phyloP scores from a whole-genome alignment of 78 protist genomes.

The Pigoraptor vietnamica region DNA sequence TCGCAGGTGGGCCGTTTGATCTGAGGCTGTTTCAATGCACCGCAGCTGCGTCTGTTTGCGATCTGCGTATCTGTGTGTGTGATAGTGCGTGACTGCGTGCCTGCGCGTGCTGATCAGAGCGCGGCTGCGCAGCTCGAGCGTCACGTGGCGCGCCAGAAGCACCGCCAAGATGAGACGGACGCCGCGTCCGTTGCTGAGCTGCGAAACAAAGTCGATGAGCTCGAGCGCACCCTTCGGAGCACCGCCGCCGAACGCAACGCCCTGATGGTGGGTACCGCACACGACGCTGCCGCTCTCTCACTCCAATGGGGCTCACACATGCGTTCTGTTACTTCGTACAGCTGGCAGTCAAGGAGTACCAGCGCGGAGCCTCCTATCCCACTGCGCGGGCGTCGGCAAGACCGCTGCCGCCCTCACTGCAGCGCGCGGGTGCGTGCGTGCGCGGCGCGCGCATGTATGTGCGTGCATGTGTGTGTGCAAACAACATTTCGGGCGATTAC shows the following conservation, averaged over 20 bases:
- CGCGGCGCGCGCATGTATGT: not conserved
- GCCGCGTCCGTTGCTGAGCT: not conserved
- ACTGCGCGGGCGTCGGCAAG: not conserved
- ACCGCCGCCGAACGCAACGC: not conserved
- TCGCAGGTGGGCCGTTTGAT: not conserved
- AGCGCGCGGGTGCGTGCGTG: not conserved
- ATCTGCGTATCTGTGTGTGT: too few relatives aligned
- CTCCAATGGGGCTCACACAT: too few relatives aligned
- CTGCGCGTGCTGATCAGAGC: too few relatives aligned
- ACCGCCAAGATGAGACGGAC: not conserved
- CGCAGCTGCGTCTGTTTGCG: too few relatives aligned
- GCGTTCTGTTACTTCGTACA: too few relatives aligned
- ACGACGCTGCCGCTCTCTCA: too few relatives aligned
- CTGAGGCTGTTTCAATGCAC: too few relatives aligned
- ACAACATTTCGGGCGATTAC: too few relatives aligned
- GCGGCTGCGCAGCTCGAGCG: not conserved
- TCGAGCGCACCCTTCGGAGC: not conserved
- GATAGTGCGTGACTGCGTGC: too few relatives aligned
- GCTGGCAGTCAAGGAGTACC: too few relatives aligned
- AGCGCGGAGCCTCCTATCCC: too few relatives aligned
- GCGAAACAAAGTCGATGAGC: not conserved
- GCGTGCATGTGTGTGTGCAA: not conserved
- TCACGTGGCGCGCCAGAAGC: not conserved
- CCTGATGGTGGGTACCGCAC: not conserved
- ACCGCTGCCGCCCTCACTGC: not conserved